phyloP scores from a whole-genome alignment of 257 asterid species.

The Verbena officinalis region DNA sequence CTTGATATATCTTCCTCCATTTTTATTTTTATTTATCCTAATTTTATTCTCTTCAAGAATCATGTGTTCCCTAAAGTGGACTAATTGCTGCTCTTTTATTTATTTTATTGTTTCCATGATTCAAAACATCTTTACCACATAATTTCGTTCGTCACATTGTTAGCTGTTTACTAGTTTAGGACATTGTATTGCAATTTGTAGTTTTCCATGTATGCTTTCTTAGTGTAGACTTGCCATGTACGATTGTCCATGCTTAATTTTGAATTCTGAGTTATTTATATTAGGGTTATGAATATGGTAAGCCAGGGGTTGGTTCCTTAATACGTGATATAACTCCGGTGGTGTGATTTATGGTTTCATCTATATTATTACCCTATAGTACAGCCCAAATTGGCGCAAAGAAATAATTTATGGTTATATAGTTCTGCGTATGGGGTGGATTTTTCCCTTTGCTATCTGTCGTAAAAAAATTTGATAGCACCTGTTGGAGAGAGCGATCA shows the following conservation, averaged over 20 bases:
- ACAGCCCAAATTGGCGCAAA: background rate
- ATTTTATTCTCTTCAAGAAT: slow-evolving; percentile 19
- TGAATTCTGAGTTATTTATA: slow-evolving; percentile 7
- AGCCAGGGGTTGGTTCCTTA: background rate
- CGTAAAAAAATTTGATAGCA: background rate
- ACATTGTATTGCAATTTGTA: background rate
- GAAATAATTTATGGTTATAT: background rate
- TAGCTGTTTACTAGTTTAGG: background rate
- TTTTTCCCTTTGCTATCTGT: slow-evolving; percentile 12
- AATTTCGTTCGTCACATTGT: slow-evolving; percentile 16
- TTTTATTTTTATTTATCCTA: slow-evolving; percentile 5
- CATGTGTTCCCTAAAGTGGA: too few relatives aligned
- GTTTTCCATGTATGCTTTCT: background rate
- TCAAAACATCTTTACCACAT: slow-evolving; percentile 6
- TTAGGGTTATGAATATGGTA: slow-evolving; percentile 10
- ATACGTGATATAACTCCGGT: too few relatives aligned
- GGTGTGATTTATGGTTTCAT: too few relatives aligned
- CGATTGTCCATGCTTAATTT: background rate
- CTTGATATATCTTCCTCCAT: slow-evolving; percentile 29
- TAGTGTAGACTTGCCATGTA: background rate
- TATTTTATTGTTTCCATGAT: too few relatives aligned
- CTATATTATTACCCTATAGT: slow-evolving; percentile 4
- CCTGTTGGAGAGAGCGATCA: slow-evolving; percentile 7
- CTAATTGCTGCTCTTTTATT: too few relatives aligned
- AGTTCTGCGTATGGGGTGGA: background rate